Percentiles rank a stretch among this genome's conserved stretches.
Evolutionary conservation across 495 filamentous ascomycete genomes (phyloP).

Genomic region (Hypoxylon crocopeplum): DNA sequence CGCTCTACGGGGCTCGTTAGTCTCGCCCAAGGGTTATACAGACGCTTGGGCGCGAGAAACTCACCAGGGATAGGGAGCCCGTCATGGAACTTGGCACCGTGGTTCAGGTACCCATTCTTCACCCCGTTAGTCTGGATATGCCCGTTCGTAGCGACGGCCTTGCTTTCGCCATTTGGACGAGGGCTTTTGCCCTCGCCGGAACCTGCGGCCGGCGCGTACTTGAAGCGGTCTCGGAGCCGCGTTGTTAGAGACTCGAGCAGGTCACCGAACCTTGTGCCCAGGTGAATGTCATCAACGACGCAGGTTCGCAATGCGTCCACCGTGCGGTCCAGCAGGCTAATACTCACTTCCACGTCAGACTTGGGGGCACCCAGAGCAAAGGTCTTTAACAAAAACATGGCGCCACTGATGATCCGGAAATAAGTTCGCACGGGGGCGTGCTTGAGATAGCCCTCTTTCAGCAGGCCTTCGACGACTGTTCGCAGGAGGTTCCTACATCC

Average conservation of each 20-base stretch:
- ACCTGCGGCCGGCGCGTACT: conserved; percentile 58
- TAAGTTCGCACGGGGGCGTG: conserved; percentile 93
- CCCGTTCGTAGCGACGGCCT: conserved; percentile 38
- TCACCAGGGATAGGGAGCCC: conserved; percentile 40
- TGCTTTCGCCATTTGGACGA: conserved; percentile 38
- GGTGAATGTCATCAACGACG: conserved; percentile 94
- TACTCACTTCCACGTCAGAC: conserved; percentile 81
- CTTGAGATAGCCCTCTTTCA: conserved; percentile 82
- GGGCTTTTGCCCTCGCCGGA: conserved; percentile 49
- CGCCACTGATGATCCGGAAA: conserved; percentile 91
- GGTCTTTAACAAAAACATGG: conserved; percentile 93
- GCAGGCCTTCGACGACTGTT: conserved; percentile 82
- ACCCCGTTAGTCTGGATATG: conserved; percentile 34
- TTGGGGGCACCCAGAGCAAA: conserved; percentile 93
- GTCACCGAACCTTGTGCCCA: conserved; percentile 94
- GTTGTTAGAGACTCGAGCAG: conserved; percentile 82
- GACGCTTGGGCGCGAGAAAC: conserved; percentile 2
- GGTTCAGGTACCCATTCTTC: conserved; percentile 44
- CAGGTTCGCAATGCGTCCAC: conserved; percentile 81
- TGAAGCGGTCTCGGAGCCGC: conserved; percentile 75
- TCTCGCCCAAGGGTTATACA: background rate
- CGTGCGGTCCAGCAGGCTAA: conserved; percentile 80
- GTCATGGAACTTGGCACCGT: conserved; percentile 38
- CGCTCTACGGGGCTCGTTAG: conserved; percentile 43
- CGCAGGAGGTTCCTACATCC: conserved; percentile 82